phyloP scores from a whole-genome alignment of 1,139 yeast genomes.

The Kurtzmaniella quercitrusa region DNA sequence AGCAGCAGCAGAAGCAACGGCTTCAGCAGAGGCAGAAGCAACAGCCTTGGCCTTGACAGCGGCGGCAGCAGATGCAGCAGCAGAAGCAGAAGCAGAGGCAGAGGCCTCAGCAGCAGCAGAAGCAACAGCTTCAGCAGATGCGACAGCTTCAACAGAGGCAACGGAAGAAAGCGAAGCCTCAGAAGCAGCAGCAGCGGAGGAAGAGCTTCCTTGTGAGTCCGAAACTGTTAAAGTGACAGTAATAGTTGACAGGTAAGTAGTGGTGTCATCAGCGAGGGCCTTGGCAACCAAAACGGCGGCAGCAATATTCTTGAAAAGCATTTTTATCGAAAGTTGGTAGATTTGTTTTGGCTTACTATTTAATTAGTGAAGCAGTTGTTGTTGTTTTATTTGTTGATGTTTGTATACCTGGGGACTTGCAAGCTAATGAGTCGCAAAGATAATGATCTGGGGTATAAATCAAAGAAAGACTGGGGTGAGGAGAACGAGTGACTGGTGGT shows the following conservation, averaged over 20 bases:
- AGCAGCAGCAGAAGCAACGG: conserved; percentile 14
- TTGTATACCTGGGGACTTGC: not conserved
- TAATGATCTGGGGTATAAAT: conserved; percentile 1
- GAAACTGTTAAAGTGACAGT: conserved; percentile 41
- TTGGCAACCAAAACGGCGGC: conserved; percentile 23
- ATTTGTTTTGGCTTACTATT: not conserved
- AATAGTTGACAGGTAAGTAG: conserved; percentile 39
- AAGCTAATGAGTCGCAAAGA: conserved; percentile 1
- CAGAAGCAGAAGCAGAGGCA: conserved; percentile 15
- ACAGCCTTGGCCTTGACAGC: conserved; percentile 7
- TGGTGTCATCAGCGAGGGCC: conserved; percentile 30
- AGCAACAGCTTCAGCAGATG: conserved; percentile 16
- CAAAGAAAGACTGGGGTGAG: conserved; percentile 28
- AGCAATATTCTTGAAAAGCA: conserved; percentile 28
- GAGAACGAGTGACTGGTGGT: conserved; percentile 8
- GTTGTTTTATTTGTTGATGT: not conserved
- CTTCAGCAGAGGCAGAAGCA: conserved; percentile 13
- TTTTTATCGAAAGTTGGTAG: conserved; percentile 9
- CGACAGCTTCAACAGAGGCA: conserved; percentile 13
- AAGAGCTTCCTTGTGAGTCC: conserved; percentile 38
- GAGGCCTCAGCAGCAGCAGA: conserved; percentile 17
- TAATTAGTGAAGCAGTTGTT: not conserved
- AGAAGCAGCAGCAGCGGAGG: conserved; percentile 20
- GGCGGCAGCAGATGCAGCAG: conserved; percentile 12
- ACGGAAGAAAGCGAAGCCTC: conserved; percentile 14